A percentile compares a stretch with the other conserved stretches of the same genome.
phyloP scores from a whole-genome alignment of 495 filamentous ascomycete species.

The Rusavskia elegans region DNA sequence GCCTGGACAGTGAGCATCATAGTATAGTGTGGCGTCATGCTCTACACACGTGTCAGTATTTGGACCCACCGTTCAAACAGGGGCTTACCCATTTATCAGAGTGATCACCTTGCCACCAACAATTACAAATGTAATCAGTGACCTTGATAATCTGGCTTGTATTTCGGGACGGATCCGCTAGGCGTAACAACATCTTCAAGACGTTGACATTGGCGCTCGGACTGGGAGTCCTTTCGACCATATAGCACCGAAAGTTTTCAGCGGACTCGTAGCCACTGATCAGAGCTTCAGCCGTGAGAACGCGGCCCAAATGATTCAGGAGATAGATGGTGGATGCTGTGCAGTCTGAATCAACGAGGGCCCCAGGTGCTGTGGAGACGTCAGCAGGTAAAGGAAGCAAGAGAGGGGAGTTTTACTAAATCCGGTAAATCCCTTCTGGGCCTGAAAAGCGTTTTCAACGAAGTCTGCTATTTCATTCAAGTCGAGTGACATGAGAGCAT shows the following conservation, averaged over 20 bases:
- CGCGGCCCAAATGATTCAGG: slow-evolving; percentile 15
- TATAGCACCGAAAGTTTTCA: slow-evolving; percentile 22
- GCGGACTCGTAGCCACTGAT: slow-evolving; percentile 18
- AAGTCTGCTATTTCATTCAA: background rate
- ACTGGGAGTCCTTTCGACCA: slow-evolving; percentile 18
- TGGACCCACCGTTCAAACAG: background rate
- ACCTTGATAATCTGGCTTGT: slow-evolving; percentile 10
- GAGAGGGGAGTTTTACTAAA: no score
- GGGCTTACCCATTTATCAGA: slow-evolving; percentile 16
- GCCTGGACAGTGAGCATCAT: background rate
- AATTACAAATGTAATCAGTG: slow-evolving; percentile 12
- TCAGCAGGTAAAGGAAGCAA: no score
- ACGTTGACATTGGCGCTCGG: slow-evolving; percentile 28
- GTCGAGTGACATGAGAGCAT: background rate
- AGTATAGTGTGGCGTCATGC: background rate
- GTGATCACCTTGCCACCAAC: slow-evolving; percentile 11
- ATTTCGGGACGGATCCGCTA: slow-evolving; percentile 7
- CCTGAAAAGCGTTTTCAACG: background rate
- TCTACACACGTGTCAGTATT: background rate
- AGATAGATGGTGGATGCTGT: slow-evolving; percentile 23
- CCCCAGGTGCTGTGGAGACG: slow-evolving; percentile 5
- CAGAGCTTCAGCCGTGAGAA: slow-evolving; percentile 11
- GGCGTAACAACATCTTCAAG: slow-evolving; percentile 17
- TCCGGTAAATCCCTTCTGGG: background rate
- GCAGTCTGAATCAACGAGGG: slow-evolving; percentile 28